Evolutionary conservation across 768 basidiomycete genomes (phyloP), one percentile per base, ranked within the genome.

Genomic region (Mycena epipterygia): DNA sequence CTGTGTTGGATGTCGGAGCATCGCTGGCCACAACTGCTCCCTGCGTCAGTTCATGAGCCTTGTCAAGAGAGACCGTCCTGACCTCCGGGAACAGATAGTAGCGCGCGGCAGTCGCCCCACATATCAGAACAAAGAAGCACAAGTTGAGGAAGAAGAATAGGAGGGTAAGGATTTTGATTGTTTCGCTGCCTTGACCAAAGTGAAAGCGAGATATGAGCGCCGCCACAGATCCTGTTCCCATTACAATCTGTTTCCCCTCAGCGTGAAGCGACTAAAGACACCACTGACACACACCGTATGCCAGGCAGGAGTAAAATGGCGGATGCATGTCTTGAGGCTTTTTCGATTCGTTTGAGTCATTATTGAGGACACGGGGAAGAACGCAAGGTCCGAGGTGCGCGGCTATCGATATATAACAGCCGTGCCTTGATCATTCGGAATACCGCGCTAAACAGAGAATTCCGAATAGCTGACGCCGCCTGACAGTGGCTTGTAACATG

Each of bases 241-340:
- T 90, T 57, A 81, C 84, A 16, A 86, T 44, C 72, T 73, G 29
- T 21, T 12, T 14, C 17, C 14, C 5, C 2, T 68, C 3, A 73
- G 64, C 23, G 0, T 25, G 41, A 3, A 12, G 8, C 7, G 27
- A 19, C 5, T 23, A 19, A 3, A 6, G 19, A 52, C 46, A 27
- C 51, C 3, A 56, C 19, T 27, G 29, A 35, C 1, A 48, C 72
- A 32, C 25, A 69, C 83, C 6, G 88, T 81, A 70, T 87, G 87
- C 89, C 88, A 90, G 78, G 86, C 83, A 66, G 86, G 86, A 5
- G 87, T 84, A 65, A 90, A 90, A 75, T 89, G 82, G 32, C 88
- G 81, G 39, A 85, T 73, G 51, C 84, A 79, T 64, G 83, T 77
- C 57, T 76, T 76, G 33, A 84, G 66, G 1, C 76, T 76, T 67